phyloP scores from a whole-genome alignment of 768 basidiomycete genomes.

The Lentinula sp. region DNA sequence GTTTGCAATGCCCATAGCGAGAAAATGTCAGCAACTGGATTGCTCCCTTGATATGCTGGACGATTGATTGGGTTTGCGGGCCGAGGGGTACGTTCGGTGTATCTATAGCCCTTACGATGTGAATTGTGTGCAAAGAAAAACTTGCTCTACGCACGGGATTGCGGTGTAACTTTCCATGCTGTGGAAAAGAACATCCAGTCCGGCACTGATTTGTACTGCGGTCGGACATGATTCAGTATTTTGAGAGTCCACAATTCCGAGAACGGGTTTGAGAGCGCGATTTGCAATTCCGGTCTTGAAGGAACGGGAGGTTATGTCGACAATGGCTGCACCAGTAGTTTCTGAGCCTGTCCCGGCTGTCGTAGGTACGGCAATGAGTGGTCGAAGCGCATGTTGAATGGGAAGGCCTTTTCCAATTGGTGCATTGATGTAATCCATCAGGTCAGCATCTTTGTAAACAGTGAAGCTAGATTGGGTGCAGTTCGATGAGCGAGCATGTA shows the following conservation, averaged over 20 bases:
- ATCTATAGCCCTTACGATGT: slow-evolving; percentile 34
- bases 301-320: slow-evolving; percentile 84
- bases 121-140: slow-evolving; percentile 11
- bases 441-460: slow-evolving; percentile 86
- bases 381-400: slow-evolving; percentile 65
- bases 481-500: slow-evolving; percentile 3
- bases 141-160: slow-evolving; percentile 59
- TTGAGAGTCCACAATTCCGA: slow-evolving; percentile 64
- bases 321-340: slow-evolving; percentile 91
- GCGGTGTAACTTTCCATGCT: slow-evolving; percentile 93
- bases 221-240: slow-evolving; percentile 91
- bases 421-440: slow-evolving; percentile 97
- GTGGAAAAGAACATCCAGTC: slow-evolving; percentile 94
- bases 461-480: slow-evolving; percentile 51
- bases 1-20: slow-evolving; percentile 89
- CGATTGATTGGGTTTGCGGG: slow-evolving; percentile 86
- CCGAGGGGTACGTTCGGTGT: slow-evolving; percentile 83
- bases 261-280: slow-evolving; percentile 82
- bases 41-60: slow-evolving; percentile 91
- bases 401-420: slow-evolving; percentile 91
- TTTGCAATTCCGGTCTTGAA: slow-evolving; percentile 98
- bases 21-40: slow-evolving; percentile 94
- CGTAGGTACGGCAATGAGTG: slow-evolving; percentile 78
- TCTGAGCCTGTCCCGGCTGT: slow-evolving; percentile 88
- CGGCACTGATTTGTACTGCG: slow-evolving; percentile 92